phyloP scores from a whole-genome alignment of 2,329 filamentous ascomycete genomes.

The Saccharata proteae region DNA sequence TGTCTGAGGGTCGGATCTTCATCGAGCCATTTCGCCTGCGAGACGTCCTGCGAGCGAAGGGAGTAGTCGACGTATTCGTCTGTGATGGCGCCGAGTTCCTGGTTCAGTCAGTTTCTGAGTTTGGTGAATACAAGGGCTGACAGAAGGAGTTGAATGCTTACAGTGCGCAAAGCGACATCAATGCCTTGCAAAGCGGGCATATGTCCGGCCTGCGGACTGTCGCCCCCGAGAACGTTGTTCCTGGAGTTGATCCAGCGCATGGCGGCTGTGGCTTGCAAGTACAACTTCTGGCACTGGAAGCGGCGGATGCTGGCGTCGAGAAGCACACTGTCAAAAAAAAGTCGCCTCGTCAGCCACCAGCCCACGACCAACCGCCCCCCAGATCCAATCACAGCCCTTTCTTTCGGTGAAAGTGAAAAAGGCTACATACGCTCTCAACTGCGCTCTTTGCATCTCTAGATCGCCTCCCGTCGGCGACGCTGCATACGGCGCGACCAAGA shows the following conservation, averaged over 20 bases:
- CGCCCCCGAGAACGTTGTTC: slow-evolving; percentile 37
- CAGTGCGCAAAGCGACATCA: slow-evolving; percentile 35
- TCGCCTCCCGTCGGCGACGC: slow-evolving; percentile 31
- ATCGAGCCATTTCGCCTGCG: slow-evolving; percentile 48
- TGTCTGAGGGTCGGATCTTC: slow-evolving; percentile 46
- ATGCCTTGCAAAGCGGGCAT: slow-evolving; percentile 36
- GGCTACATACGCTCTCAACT: slow-evolving; percentile 40
- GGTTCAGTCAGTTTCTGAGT: too few species aligned
- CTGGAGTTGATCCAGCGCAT: slow-evolving; percentile 47
- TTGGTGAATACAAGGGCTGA: too few species aligned
- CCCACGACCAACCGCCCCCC: too few species aligned
- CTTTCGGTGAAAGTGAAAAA: too few species aligned
- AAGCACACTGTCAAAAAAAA: slow-evolving; percentile 38
- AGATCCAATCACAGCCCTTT: too few species aligned
- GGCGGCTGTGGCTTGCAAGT: slow-evolving; percentile 45
- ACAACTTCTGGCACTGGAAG: slow-evolving; percentile 50
- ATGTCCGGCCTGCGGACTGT: slow-evolving; percentile 36
- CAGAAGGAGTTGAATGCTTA: slow-evolving; percentile 19
- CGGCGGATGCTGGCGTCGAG: slow-evolving; percentile 47
- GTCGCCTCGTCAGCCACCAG: background rate
- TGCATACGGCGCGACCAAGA: slow-evolving; percentile 43
- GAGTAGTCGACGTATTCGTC: slow-evolving; percentile 44
- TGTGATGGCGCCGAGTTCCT: slow-evolving; percentile 47
- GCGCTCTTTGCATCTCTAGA: slow-evolving; percentile 42
- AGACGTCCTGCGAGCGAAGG: slow-evolving; percentile 41